A percentile compares a stretch with the other conserved stretches of the same genome.
Evolutionary conservation across 2,329 filamentous ascomycete species (phyloP).

Genomic region (Diaporthe nobilis): DNA sequence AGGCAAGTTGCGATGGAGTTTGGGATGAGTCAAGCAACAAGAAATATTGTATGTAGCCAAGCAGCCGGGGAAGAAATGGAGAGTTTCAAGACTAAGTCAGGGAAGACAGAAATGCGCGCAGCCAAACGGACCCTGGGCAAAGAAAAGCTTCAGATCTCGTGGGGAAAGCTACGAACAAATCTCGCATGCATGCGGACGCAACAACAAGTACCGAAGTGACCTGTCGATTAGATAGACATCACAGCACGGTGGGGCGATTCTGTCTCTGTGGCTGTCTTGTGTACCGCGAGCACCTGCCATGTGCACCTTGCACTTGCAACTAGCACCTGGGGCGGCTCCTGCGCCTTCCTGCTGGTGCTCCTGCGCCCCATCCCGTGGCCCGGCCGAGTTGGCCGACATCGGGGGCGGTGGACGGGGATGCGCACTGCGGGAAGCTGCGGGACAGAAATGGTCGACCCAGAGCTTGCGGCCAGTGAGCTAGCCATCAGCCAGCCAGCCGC

Average conservation of each 20-base stretch:
- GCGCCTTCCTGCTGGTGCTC: not conserved
- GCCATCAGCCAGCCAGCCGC: slow-evolving; percentile 1
- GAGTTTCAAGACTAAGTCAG: slow-evolving; percentile 12
- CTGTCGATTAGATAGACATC: slow-evolving; percentile 20
- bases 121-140: slow-evolving; percentile 15
- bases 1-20: not conserved
- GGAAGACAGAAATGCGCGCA: slow-evolving; percentile 25
- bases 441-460: slow-evolving; percentile 2
- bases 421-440: not conserved
- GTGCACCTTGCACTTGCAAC: not conserved
- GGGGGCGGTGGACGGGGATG: slow-evolving; percentile 23
- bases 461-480: not conserved
- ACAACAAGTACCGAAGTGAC: slow-evolving; percentile 28
- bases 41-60: slow-evolving; percentile 3
- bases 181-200: slow-evolving; percentile 29
- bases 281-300: slow-evolving; percentile 12
- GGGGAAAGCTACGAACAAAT: slow-evolving; percentile 18
- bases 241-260: slow-evolving; percentile 15
- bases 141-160: slow-evolving; percentile 21
- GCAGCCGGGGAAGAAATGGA: slow-evolving; percentile 16
- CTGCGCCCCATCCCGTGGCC: not conserved
- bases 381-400: slow-evolving; percentile 27
- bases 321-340: slow-evolving; percentile 6
- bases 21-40: slow-evolving; percentile 26
- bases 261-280: slow-evolving; percentile 6